These are phyloP conservation scores for Fusarium metavorans DNA, from an alignment of 2,329 filamentous ascomycete species.

Conservation along the genomic window DNA sequence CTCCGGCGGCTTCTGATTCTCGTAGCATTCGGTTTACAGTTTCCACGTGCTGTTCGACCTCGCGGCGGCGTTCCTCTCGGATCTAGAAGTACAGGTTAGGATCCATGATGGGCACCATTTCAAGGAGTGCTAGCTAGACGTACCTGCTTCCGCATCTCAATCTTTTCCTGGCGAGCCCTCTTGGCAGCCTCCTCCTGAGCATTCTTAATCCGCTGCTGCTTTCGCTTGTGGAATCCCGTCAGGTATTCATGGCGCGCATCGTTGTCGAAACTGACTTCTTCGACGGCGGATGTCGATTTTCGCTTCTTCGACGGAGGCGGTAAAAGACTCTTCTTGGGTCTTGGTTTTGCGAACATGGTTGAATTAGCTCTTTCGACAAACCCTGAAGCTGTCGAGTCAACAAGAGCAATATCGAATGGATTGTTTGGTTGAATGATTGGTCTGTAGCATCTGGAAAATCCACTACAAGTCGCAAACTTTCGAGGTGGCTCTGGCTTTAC, in stretches of 20 bases:
- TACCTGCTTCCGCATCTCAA: conserved; percentile 82
- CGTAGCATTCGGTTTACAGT: conserved; percentile 78
- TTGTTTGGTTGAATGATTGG: conserved; percentile 9
- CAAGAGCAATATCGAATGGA: conserved; percentile 1
- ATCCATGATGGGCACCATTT: background rate
- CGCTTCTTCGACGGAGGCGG: conserved; percentile 74
- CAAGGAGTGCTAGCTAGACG: background rate
- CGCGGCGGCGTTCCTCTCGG: conserved; percentile 82
- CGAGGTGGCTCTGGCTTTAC: conserved; percentile 18
- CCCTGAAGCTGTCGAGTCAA: background rate
- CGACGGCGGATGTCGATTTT: conserved; percentile 70
- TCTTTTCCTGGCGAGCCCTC: conserved; percentile 81
- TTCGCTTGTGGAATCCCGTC: conserved; percentile 97
- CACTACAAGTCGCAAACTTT: conserved; percentile 39
- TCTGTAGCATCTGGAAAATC: conserved; percentile 29
- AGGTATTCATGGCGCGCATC: conserved; percentile 86
- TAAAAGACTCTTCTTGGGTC: conserved; percentile 68
- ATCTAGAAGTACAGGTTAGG: conserved; percentile 66
- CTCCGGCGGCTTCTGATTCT: conserved; percentile 64
- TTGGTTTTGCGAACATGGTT: conserved; percentile 67
- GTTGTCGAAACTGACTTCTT: conserved; percentile 88
- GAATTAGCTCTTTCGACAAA: background rate
- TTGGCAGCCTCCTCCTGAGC: conserved; percentile 86
- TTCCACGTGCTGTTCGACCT: conserved; percentile 85
- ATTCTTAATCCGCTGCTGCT: conserved; percentile 84